Percentiles rank a stretch among this genome's conserved stretches.
Conservation (phyloP, 2,329 filamentous ascomycete species). For the Colletotrichum sp. region DNA sequence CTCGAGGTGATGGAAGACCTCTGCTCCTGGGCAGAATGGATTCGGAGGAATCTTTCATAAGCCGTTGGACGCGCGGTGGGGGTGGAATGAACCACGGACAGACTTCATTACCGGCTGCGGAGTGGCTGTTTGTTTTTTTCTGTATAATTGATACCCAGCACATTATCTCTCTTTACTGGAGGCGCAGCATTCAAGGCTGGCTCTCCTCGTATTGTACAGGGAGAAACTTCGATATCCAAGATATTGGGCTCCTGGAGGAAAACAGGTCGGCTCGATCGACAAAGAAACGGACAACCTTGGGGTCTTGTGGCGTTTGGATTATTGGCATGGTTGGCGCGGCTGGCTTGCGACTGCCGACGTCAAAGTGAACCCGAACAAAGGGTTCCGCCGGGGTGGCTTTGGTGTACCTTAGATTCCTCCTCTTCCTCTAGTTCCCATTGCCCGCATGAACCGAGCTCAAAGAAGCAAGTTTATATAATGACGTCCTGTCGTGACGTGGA, state of each 20-base stretch:
- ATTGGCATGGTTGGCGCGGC: not conserved
- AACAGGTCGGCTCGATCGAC: not conserved
- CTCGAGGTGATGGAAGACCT: slow-evolving; percentile 58
- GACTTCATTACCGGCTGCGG: not conserved
- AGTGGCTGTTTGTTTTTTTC: slow-evolving; percentile 1
- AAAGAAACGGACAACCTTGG: not conserved
- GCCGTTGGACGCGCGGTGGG: not conserved
- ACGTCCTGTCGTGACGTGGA: not conserved
- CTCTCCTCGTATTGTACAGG: not conserved
- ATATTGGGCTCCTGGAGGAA: not conserved
- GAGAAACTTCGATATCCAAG: not conserved
- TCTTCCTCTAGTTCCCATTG: not conserved
- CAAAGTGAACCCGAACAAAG: not conserved
- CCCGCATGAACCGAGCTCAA: not conserved
- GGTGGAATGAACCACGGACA: not conserved
- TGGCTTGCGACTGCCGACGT: not conserved
- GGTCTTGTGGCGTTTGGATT: not conserved
- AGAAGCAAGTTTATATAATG: not conserved
- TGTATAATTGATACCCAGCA: slow-evolving; percentile 22
- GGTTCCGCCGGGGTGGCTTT: not conserved
- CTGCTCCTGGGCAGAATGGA: slow-evolving; percentile 60
- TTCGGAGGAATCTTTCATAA: slow-evolving; percentile 37
- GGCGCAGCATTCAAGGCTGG: not conserved
- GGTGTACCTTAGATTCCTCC: not conserved
- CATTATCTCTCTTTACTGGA: not conserved